Conservation (phyloP, 78 protist genomes). For the Emiliania huxleyi region DNA sequence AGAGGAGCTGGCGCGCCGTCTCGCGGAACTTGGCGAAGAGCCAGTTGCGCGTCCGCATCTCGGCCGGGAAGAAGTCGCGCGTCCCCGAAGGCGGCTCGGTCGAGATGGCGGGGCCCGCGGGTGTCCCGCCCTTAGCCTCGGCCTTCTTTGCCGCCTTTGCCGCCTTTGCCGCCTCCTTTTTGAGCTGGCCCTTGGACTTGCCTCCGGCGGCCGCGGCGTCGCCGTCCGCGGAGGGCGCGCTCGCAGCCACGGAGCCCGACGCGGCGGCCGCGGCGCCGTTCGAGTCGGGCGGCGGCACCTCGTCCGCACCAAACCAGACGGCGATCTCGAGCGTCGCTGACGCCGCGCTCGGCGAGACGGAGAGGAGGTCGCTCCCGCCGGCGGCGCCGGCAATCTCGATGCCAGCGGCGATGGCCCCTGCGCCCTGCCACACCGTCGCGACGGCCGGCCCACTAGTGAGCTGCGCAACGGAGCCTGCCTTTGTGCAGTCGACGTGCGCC, state of each 20-base stretch:
- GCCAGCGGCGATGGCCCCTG: background rate
- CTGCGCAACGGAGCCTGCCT: background rate
- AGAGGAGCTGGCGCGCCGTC: background rate
- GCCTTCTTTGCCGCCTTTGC: background rate
- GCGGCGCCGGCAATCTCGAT: background rate
- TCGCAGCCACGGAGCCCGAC: background rate
- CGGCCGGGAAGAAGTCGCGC: constrained; percentile 71
- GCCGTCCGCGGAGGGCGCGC: background rate
- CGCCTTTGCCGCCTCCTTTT: background rate
- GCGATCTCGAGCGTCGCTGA: background rate
- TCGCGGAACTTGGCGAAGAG: constrained; percentile 45
- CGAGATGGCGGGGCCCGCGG: background rate
- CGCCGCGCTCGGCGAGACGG: background rate
- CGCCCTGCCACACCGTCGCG: background rate
- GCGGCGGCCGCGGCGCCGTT: background rate
- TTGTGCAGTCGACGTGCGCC: background rate
- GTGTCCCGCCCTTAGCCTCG: background rate
- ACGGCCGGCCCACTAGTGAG: background rate
- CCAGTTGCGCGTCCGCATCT: constrained; percentile 61
- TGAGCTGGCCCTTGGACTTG: background rate
- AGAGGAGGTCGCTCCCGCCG: background rate
- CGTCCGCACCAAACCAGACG: background rate
- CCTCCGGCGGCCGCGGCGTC: background rate
- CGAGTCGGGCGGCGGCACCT: background rate
- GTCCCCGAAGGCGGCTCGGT: constrained; percentile 33